Evolutionary conservation across 2,329 filamentous ascomycete species (phyloP).

Genomic region (Elsinoe batatas): DNA sequence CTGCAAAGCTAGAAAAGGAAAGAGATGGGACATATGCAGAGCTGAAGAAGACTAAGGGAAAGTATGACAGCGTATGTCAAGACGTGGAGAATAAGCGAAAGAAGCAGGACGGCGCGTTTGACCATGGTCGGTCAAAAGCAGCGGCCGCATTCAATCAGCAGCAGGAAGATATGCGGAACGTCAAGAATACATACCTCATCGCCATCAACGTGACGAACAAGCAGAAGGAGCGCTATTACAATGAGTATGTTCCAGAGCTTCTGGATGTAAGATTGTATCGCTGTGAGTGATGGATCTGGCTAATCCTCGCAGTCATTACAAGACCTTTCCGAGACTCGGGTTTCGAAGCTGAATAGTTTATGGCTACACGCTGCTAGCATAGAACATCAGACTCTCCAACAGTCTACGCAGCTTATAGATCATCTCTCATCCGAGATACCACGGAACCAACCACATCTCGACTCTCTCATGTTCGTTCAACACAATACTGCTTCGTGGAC

Average conservation of each 20-base stretch:
- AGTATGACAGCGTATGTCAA: slow-evolving; percentile 87
- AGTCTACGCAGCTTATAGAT: slow-evolving; percentile 61
- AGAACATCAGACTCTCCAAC: slow-evolving; percentile 67
- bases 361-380: slow-evolving; percentile 75
- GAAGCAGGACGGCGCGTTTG: slow-evolving; percentile 89
- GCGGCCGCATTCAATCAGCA: slow-evolving; percentile 89
- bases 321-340: slow-evolving; percentile 83
- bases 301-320: slow-evolving; percentile 52
- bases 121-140: slow-evolving; percentile 75
- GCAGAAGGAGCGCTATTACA: slow-evolving; percentile 93
- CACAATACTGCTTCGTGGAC: slow-evolving; percentile 76
- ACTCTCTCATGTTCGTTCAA: slow-evolving; percentile 95
- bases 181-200: slow-evolving; percentile 97
- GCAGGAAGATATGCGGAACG: slow-evolving; percentile 88
- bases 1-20: slow-evolving; percentile 80
- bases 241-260: slow-evolving; percentile 90
- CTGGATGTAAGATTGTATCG: slow-evolving; percentile 56
- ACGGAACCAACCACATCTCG: slow-evolving; percentile 76
- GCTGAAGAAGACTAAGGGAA: slow-evolving; percentile 79
- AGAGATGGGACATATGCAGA: slow-evolving; percentile 75
- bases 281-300: background rate
- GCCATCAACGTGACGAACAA: slow-evolving; percentile 95
- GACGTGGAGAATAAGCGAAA: slow-evolving; percentile 91
- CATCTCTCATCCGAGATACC: slow-evolving; percentile 71
- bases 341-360: slow-evolving; percentile 69